Percentiles rank a stretch among this genome's conserved stretches.
These are phyloP conservation scores for Pestalotiopsis sp. DNA, from an alignment of 2,329 filamentous ascomycete species.

Conservation along the genomic window DNA sequence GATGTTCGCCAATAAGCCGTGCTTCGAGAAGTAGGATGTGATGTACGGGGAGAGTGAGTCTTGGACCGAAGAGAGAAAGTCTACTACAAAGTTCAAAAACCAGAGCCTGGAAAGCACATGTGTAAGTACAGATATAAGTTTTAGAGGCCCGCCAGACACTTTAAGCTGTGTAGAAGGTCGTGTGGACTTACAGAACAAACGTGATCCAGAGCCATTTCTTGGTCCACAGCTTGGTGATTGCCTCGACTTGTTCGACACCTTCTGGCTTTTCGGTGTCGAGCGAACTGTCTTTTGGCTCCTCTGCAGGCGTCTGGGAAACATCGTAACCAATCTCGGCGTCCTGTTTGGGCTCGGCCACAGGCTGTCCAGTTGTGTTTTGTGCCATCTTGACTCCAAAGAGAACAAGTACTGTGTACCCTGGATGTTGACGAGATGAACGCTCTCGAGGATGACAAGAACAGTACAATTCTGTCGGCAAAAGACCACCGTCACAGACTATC, in stretches of 20 bases:
- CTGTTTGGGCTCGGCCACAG: neutral
- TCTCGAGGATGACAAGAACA: neutral
- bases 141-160: neutral
- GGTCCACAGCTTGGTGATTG: constrained; percentile 5
- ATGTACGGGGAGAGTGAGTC: constrained; percentile 1
- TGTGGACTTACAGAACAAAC: neutral
- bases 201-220: constrained; percentile 5
- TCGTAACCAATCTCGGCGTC: neutral
- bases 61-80: constrained; percentile 6
- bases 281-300: neutral
- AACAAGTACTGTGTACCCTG: neutral
- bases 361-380: neutral
- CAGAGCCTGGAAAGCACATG: neutral
- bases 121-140: neutral
- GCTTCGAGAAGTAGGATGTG: constrained; percentile 8
- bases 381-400: neutral
- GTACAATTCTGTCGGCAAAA: too few relatives aligned
- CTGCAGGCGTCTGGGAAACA: neutral
- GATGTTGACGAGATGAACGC: too few relatives aligned
- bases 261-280: neutral
- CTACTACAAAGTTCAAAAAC: constrained; percentile 3
- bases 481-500: too few relatives aligned
- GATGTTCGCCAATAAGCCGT: constrained; percentile 8
- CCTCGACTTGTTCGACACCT: constrained; percentile 6
- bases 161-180: neutral